phyloP scores from a whole-genome alignment of 2,329 filamentous ascomycete species.

The Claviceps digitariae region DNA sequence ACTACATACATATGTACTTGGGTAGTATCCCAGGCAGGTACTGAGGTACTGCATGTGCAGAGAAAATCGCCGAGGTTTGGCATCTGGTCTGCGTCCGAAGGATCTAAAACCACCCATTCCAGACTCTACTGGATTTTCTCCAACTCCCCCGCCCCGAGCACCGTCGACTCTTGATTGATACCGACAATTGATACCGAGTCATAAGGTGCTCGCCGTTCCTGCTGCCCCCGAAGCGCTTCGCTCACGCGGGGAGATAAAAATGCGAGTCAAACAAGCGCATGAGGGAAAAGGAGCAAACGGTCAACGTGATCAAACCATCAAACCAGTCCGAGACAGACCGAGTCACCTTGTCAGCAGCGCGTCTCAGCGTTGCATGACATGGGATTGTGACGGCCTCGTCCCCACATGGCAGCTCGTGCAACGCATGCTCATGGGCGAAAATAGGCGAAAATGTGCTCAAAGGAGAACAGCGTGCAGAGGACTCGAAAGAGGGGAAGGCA shows the following conservation, averaged over 20 bases:
- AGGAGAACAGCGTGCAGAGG: neutral
- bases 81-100: neutral
- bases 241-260: neutral
- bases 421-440: neutral
- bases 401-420: neutral
- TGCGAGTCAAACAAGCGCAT: neutral
- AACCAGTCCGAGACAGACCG: neutral
- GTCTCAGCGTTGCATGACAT: neutral
- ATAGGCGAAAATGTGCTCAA: neutral
- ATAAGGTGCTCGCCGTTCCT: neutral
- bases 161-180: neutral
- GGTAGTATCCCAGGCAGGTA: no score
- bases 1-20: no score
- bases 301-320: neutral
- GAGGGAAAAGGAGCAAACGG: neutral
- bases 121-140: neutral
- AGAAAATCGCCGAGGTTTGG: neutral
- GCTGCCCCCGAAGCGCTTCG: neutral
- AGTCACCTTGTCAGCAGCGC: neutral
- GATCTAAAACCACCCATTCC: neutral
- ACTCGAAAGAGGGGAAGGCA: neutral
- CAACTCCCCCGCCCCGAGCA: neutral
- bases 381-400: neutral
- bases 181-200: neutral
- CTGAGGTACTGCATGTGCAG: neutral